Conservation (phyloP, 2,329 filamentous ascomycete genomes). For the Aspergillus terreus region DNA sequence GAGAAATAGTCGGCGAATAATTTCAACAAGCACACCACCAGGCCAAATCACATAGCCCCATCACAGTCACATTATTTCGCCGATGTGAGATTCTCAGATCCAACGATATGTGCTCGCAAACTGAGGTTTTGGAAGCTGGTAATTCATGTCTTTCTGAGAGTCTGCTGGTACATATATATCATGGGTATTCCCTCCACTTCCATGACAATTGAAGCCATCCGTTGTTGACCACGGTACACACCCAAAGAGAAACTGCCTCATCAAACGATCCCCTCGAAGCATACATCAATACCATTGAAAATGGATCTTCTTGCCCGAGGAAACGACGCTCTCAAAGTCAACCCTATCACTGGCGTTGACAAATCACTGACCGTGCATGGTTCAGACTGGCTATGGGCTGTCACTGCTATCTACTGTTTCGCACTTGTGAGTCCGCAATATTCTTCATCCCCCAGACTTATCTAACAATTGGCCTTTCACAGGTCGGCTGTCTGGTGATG, state of each 20-base stretch:
- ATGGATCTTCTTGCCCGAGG: conserved; percentile 16
- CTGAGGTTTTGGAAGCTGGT: neutral
- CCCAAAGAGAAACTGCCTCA: neutral
- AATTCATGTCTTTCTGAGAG: neutral
- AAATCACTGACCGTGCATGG: conserved; percentile 44
- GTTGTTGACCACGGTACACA: neutral
- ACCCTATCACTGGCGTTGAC: conserved; percentile 42
- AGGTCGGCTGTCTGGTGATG: conserved; percentile 43
- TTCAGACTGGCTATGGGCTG: conserved; percentile 55
- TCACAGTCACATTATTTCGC: neutral
- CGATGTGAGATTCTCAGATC: neutral
- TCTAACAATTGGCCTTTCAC: neutral
- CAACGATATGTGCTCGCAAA: neutral
- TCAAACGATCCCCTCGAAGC: neutral
- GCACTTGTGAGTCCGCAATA: conserved; percentile 39
- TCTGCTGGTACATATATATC: neutral
- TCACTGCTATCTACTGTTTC: conserved; percentile 48
- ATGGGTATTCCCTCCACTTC: neutral
- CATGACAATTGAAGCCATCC: neutral
- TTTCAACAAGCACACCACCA: neutral
- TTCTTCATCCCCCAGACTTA: neutral
- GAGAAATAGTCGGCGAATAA: neutral
- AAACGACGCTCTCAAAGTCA: conserved; percentile 49
- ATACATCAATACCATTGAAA: neutral
- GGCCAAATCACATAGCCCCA: neutral